Evolutionary conservation across 2,329 filamentous ascomycete genomes (phyloP).

Genomic region (Aspergillus ochraceoroseus): DNA sequence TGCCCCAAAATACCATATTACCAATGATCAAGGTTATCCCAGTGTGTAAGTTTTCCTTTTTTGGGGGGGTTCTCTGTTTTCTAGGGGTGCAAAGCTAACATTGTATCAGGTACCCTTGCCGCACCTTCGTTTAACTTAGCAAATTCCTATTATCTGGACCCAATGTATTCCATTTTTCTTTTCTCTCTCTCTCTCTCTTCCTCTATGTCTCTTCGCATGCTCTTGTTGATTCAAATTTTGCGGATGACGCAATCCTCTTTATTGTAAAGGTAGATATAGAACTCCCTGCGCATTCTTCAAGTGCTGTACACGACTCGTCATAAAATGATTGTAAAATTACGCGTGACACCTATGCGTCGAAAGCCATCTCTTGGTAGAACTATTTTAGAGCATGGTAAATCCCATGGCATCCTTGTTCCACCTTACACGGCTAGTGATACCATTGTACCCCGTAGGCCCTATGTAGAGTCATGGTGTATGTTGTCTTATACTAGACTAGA

Average conservation of each 20-base stretch:
- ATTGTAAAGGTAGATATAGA: background rate
- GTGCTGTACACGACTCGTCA: no score
- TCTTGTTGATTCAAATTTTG: no score
- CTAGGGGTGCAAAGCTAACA: slow-evolving; percentile 25
- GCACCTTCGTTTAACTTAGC: slow-evolving; percentile 40
- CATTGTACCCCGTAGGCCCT: no score
- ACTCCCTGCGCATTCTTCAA: no score
- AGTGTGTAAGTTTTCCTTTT: slow-evolving; percentile 54
- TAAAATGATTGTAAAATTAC: no score
- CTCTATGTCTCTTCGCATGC: background rate
- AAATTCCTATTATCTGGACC: slow-evolving; percentile 4
- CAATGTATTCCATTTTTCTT: slow-evolving; percentile 11
- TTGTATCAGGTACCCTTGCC: slow-evolving; percentile 42
- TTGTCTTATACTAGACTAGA: no score
- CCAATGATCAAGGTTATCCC: slow-evolving; percentile 62
- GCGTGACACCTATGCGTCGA: no score
- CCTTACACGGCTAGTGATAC: no score
- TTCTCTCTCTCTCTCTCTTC: background rate
- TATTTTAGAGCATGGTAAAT: no score
- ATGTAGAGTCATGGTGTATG: no score
- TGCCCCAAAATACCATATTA: slow-evolving; percentile 61
- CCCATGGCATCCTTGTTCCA: no score
- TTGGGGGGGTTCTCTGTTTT: slow-evolving; percentile 6
- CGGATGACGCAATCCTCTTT: background rate
- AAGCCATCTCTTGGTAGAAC: no score